Evolutionary conservation across 768 basidiomycete species (phyloP), one percentile per base, ranked within the genome.

Genomic region (Tricholoma sp.): DNA sequence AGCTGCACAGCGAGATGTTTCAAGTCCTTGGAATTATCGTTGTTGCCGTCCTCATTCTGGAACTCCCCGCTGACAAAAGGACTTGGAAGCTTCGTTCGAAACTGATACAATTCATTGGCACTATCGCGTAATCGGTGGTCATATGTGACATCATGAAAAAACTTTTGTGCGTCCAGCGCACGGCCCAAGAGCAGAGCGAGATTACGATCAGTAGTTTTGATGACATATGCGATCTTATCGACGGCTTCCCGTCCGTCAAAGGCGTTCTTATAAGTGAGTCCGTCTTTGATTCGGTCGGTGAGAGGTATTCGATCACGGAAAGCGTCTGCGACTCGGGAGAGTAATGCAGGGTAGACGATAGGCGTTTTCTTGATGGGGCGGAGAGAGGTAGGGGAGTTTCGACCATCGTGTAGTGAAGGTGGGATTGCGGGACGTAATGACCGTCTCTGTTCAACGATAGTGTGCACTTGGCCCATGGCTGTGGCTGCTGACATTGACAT

Each of bases 81-180:
- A 66, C 86, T 92, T 5, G 86, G 82, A 37, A 97, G 68, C 65
- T 86, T 84, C 49, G 91, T 87, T 61, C 85, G 80, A 72, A 99
- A 98, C 68, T 96, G 94, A 72, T 98, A 99, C 29, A 99, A 73
- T 72, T 99, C 97, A 59, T 81, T 80, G 0, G 85, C 76, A 65
- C 85, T 93, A 72, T 98, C 97, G 52, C 97, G 78, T 57, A 99
- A 70, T 12, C 96, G 88, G 70, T 99, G 97, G 66, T 98, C 96
- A 67, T 98, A 99, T 8, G 97, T 98, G 63, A 99, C 97, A 66
- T 98, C 97, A 67, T 99, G 97, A 69, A 99, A 98, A 74, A 94
- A 98, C 74, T 98, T 98, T 71, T 98, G 97, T 8, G 95, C 89
- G 66, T 98, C 97, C 54, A 99, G 77, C 2, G 97, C 94, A 41